These are phyloP conservation scores for Pyrus hybrid DNA, from an alignment of 331 rosid species.

Conservation along the genomic window DNA sequence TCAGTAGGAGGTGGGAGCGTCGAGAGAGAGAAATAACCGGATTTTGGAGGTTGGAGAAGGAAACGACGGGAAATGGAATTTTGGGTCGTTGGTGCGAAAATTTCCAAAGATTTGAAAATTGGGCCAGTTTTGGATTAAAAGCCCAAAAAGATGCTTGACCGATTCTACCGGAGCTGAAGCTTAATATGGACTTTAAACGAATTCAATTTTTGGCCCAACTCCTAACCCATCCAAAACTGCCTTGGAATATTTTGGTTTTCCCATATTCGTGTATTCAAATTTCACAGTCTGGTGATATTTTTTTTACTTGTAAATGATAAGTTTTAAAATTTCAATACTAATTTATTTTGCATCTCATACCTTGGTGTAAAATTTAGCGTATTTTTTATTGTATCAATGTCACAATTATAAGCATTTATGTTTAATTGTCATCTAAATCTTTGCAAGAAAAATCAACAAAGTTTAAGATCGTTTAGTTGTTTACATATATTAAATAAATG, in stretches of 20 bases:
- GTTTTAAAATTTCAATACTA: no score
- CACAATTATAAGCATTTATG: neutral
- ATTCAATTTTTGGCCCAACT: constrained; percentile 17
- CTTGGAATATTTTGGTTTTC: neutral
- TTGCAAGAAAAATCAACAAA: neutral
- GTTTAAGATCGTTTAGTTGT: neutral
- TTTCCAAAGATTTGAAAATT: constrained; percentile 16
- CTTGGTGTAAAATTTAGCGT: no score
- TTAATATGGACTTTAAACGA: neutral
- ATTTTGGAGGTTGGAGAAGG: constrained; percentile 5
- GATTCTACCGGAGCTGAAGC: neutral
- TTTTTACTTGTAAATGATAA: no score
- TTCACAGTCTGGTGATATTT: accelerated
- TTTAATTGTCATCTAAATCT: no score
- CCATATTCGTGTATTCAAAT: neutral
- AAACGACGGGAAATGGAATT: constrained; percentile 25
- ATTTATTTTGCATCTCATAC: no score
- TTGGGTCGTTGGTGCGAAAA: neutral
- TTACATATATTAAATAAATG: no score
- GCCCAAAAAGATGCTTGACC: neutral
- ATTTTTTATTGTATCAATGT: no score
- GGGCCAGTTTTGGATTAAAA: neutral
- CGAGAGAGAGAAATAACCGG: neutral
- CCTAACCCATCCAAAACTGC: neutral
- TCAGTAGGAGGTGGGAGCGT: neutral